Evolutionary conservation across 2,329 filamentous ascomycete species (phyloP).

Genomic region (Daldinia sp.): DNA sequence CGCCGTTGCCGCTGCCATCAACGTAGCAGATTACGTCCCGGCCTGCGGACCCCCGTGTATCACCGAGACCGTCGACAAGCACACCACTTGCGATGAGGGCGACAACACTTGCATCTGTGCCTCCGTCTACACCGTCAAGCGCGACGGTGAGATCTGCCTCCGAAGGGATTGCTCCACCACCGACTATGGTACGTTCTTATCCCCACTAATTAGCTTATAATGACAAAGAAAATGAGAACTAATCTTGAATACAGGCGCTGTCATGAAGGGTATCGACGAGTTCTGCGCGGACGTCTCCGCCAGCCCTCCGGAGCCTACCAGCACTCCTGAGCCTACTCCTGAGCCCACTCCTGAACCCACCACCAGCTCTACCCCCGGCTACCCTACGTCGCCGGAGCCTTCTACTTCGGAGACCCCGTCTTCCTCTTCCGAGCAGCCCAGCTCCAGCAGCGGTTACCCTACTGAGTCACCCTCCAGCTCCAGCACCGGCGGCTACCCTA

Average conservation of each 20-base stretch:
- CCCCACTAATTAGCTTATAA: too few relatives aligned
- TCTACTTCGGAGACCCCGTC: constrained; percentile 4
- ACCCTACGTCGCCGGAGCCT: constrained; percentile 14
- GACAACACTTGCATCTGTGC: constrained; percentile 50
- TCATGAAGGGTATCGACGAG: constrained; percentile 47
- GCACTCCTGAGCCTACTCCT: constrained; percentile 16
- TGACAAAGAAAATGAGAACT: constrained; percentile 2
- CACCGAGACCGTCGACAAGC: constrained; percentile 40
- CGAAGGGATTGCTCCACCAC: constrained; percentile 44
- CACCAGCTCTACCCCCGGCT: constrained; percentile 16
- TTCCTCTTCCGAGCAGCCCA: background rate
- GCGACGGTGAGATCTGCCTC: constrained; percentile 49
- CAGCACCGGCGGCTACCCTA: background rate
- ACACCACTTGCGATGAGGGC: constrained; percentile 45
- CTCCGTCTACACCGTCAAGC: constrained; percentile 47
- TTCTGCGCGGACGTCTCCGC: constrained; percentile 47
- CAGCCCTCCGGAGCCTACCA: constrained; percentile 12
- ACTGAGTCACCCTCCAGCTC: constrained; percentile 10
- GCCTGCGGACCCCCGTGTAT: constrained; percentile 47
- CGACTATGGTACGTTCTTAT: constrained; percentile 48
- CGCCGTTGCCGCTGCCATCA: constrained; percentile 45
- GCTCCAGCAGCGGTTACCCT: background rate
- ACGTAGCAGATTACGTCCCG: constrained; percentile 47
- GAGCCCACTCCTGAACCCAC: constrained; percentile 12
- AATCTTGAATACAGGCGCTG: constrained; percentile 37